Conservation (phyloP, 139 green algal genomes). For the Chlorella sorokiniana region DNA sequence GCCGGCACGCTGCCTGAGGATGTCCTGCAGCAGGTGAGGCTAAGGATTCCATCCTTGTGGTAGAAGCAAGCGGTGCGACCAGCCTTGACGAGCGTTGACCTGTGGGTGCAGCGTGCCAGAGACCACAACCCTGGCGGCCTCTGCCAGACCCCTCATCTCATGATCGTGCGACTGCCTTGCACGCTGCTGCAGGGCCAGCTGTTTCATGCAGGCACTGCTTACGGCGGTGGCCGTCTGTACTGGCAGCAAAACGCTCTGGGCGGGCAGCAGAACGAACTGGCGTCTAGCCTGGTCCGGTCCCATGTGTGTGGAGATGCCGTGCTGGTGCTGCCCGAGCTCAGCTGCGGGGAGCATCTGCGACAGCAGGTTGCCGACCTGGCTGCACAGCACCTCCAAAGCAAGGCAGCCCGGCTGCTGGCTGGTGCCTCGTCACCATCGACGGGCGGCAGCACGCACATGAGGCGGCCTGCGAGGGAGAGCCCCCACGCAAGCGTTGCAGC, state of each 20-base stretch:
- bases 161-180: background rate
- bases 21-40: background rate
- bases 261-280: background rate
- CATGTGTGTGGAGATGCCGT: conserved; percentile 22
- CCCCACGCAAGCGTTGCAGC: background rate
- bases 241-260: background rate
- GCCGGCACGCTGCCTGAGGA: background rate
- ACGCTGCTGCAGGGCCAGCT: background rate
- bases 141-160: background rate
- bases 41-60: no score
- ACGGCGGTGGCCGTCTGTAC: background rate
- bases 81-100: no score
- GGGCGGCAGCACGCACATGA: no score
- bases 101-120: no score
- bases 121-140: no score
- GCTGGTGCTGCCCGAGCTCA: background rate
- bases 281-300: background rate
- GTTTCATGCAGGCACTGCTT: background rate
- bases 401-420: background rate
- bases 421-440: no score
- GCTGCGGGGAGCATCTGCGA: background rate
- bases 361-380: background rate
- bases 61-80: no score
- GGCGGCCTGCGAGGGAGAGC: no score
- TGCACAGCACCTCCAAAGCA: background rate